Evolutionary conservation across 768 basidiomycete species (phyloP).

Genomic region (Phaeotremella fagi): DNA sequence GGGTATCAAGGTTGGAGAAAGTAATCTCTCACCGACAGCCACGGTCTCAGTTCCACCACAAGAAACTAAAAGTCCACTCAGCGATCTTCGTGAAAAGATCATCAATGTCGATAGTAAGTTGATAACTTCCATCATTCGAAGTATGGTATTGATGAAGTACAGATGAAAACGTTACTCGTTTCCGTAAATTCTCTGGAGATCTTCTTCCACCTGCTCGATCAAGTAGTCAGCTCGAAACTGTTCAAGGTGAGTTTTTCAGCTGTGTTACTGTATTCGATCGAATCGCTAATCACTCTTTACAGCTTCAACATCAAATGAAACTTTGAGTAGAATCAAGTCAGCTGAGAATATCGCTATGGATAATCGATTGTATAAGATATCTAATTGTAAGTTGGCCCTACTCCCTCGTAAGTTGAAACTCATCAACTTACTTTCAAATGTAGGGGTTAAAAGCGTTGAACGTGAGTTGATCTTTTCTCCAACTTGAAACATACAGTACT

Average conservation of each 20-base stretch:
- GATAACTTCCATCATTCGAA: neutral
- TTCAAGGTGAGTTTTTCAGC: no score
- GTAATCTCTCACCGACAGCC: neutral
- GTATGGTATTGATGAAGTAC: neutral
- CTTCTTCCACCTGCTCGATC: constrained; percentile 9
- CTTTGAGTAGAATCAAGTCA: constrained; percentile 4
- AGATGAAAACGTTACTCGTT: constrained; percentile 28
- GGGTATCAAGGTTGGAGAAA: neutral
- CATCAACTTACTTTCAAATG: neutral
- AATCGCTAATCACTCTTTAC: no score
- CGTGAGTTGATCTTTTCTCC: constrained; percentile 10
- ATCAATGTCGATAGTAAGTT: constrained; percentile 20
- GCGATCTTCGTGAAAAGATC: constrained; percentile 23
- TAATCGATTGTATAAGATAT: constrained; percentile 23
- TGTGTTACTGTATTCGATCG: no score
- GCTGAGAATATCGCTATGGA: constrained; percentile 30
- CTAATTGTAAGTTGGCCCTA: constrained; percentile 12
- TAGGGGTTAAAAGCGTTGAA: constrained; percentile 38
- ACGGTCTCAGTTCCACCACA: neutral
- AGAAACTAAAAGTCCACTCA: constrained; percentile 5
- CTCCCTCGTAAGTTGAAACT: neutral
- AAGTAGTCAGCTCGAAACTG: no score
- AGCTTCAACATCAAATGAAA: neutral
- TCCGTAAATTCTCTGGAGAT: constrained; percentile 25
- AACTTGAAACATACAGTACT: neutral